A percentile compares a stretch with the other conserved stretches of the same genome.
These are phyloP conservation scores for Yamadazyma trypodendri DNA, from an alignment of 1,139 yeast species.

Conservation along the genomic window DNA sequence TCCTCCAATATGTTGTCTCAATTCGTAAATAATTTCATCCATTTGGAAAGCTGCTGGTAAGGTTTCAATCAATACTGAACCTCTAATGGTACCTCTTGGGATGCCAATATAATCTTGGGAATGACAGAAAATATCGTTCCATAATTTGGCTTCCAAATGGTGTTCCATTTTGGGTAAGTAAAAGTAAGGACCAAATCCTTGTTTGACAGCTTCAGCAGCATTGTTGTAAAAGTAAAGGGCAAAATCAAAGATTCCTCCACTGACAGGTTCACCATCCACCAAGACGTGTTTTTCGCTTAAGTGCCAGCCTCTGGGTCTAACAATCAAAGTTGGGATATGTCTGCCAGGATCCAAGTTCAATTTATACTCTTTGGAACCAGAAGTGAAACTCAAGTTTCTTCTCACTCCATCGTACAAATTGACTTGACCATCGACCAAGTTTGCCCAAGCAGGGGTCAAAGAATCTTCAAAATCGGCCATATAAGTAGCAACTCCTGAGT, in stretches of 20 bases:
- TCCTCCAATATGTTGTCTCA: conserved; percentile 73
- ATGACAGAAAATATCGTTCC: conserved; percentile 73
- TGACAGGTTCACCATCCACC: conserved; percentile 73
- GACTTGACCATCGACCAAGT: conserved; percentile 85
- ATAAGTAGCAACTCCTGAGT: conserved; percentile 84
- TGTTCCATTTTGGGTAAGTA: conserved; percentile 82
- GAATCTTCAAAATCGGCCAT: conserved; percentile 97
- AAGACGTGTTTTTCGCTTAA: conserved; percentile 69
- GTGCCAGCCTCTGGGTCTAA: conserved; percentile 89
- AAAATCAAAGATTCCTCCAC: conserved; percentile 76
- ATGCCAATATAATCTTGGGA: conserved; percentile 67
- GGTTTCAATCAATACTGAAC: conserved; percentile 76
- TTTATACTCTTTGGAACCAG: conserved; percentile 61
- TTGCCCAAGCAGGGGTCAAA: conserved; percentile 92
- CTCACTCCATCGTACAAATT: conserved; percentile 87
- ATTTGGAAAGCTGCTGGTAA: conserved; percentile 76
- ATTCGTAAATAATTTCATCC: conserved; percentile 78
- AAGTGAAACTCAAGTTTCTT: conserved; percentile 55
- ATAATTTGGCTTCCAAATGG: conserved; percentile 73
- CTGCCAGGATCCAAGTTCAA: conserved; percentile 53
- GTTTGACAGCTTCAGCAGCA: conserved; percentile 57
- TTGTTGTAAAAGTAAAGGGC: conserved; percentile 75
- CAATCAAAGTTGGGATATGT: conserved; percentile 72
- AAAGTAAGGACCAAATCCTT: conserved; percentile 75
- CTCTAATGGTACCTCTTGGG: conserved; percentile 72